phyloP scores from a whole-genome alignment of 768 basidiomycete species.

The Lentinula raphanica region DNA sequence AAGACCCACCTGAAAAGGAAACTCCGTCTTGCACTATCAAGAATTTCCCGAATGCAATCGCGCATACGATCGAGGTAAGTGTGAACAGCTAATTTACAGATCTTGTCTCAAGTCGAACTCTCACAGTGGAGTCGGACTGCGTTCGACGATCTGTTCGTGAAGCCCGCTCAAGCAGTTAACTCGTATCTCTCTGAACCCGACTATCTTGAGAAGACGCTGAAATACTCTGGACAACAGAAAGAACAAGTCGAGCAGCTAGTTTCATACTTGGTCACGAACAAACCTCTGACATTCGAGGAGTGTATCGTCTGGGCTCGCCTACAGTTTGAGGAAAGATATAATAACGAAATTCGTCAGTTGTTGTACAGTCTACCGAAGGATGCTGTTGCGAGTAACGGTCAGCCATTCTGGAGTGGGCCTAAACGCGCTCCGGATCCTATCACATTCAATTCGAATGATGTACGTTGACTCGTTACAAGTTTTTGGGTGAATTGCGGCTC shows the following conservation, averaged over 20 bases:
- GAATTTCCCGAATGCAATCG: constrained; percentile 97
- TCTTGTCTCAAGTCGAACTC: not conserved
- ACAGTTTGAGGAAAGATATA: constrained; percentile 92
- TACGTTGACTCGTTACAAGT: constrained; percentile 32
- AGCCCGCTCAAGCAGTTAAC: constrained; percentile 91
- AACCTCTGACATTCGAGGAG: constrained; percentile 94
- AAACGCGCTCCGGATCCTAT: constrained; percentile 95
- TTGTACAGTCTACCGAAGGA: constrained; percentile 94
- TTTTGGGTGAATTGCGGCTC: not conserved
- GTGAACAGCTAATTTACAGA: not conserved
- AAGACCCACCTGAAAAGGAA: constrained; percentile 98
- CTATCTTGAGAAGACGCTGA: constrained; percentile 85
- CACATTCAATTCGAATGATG: constrained; percentile 80
- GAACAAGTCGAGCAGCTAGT: constrained; percentile 87
- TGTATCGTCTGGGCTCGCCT: constrained; percentile 96
- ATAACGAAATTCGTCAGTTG: constrained; percentile 88
- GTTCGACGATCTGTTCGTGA: constrained; percentile 90
- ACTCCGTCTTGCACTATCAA: constrained; percentile 96
- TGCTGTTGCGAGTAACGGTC: constrained; percentile 82
- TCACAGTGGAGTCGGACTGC: constrained; percentile 86
- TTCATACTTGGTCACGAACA: constrained; percentile 84
- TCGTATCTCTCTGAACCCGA: constrained; percentile 95
- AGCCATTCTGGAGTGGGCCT: constrained; percentile 98
- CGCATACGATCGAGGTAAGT: constrained; percentile 91
- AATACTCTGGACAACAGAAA: constrained; percentile 87